Conservation (phyloP, 176 grass and related monocot species). For the Rhynchospora breviuscula region DNA sequence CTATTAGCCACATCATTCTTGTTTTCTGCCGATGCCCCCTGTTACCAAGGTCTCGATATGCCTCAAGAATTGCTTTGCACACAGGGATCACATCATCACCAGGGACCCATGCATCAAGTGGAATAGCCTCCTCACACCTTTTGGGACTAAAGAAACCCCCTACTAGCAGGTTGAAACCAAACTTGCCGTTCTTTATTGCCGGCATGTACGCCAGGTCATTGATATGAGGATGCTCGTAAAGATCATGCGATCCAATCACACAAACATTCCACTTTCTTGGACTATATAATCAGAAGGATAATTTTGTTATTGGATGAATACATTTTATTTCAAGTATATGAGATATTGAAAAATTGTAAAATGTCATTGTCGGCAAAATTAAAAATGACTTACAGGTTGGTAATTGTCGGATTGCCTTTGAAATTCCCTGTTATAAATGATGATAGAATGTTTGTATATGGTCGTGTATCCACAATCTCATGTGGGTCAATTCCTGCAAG, state of each 20-base stretch:
- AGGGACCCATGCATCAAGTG: constrained; percentile 79
- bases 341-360: background rate
- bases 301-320: background rate
- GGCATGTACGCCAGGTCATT: constrained; percentile 90
- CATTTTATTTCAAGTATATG: background rate
- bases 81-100: constrained; percentile 51
- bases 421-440: constrained; percentile 67
- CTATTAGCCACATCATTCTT: constrained; percentile 99
- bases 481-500: constrained; percentile 80
- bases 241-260: constrained; percentile 71
- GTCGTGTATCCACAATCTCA: constrained; percentile 91
- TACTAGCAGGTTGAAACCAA: constrained; percentile 89
- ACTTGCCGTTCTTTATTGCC: constrained; percentile 57
- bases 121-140: constrained; percentile 73
- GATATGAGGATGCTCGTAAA: constrained; percentile 94
- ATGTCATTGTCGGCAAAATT: background rate
- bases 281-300: constrained; percentile 23
- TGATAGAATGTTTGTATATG: constrained; percentile 84
- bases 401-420: constrained; percentile 54
- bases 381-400: constrained; percentile 58
- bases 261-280: constrained; percentile 94
- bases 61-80: constrained; percentile 67
- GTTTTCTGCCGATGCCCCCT: constrained; percentile 85
- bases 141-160: constrained; percentile 94
- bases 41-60: constrained; percentile 70